Evolutionary conservation across 192 early-diverging fungal species (phyloP).

Genomic region (Gonapodya sp.): DNA sequence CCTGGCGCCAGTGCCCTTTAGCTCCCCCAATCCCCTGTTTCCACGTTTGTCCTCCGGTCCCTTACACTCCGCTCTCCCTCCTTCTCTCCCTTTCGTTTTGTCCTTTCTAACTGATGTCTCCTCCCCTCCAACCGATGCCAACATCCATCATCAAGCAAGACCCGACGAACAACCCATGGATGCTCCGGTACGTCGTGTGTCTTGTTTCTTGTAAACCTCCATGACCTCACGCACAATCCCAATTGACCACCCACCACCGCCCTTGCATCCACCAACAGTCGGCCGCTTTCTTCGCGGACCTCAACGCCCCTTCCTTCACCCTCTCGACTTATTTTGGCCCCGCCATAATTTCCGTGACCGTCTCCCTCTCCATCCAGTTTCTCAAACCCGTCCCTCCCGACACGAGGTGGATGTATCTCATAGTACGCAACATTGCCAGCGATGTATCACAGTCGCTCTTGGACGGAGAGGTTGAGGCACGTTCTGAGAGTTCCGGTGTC

Average conservation of each 20-base stretch:
- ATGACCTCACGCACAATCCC: too few species aligned
- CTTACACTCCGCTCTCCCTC: background rate
- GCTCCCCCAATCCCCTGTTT: background rate
- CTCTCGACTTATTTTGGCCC: background rate
- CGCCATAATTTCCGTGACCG: constrained; percentile 4
- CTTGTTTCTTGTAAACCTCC: too few species aligned
- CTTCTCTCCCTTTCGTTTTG: too few species aligned
- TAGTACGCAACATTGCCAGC: background rate
- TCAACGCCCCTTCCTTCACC: background rate
- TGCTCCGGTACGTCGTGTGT: too few species aligned
- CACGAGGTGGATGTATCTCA: background rate
- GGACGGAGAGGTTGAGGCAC: background rate
- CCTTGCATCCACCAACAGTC: background rate
- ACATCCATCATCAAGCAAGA: too few species aligned
- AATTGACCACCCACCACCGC: too few species aligned
- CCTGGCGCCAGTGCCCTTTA: background rate
- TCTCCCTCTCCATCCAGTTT: background rate
- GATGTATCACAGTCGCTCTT: background rate
- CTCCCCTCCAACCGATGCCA: too few species aligned
- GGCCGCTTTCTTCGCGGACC: constrained; percentile 2
- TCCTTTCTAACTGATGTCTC: too few species aligned
- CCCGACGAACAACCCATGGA: too few species aligned
- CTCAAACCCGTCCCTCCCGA: constrained; percentile 3
- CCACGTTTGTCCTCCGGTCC: background rate
- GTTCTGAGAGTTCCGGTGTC: too few species aligned